A percentile compares a stretch with the other conserved stretches of the same genome.
These are phyloP conservation scores for Galeopsis tetrahit DNA, from an alignment of 257 asterid species.

Conservation along the genomic window DNA sequence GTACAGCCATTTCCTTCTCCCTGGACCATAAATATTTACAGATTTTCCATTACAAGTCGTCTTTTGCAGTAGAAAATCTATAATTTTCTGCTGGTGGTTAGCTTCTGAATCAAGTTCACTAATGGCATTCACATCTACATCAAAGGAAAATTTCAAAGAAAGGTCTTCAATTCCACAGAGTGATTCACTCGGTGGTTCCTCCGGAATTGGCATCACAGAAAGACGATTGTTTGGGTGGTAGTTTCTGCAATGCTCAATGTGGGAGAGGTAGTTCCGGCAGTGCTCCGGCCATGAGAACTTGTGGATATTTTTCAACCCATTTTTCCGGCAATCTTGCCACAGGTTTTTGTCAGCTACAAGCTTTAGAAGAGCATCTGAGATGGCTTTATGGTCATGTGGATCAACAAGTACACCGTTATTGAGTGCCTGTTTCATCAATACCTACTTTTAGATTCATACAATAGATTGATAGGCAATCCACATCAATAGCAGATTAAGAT, in stretches of 20 bases:
- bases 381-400: slow-evolving; percentile 65
- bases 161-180: slow-evolving; percentile 62
- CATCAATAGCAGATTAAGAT: too few relatives aligned
- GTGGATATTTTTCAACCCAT: slow-evolving; percentile 66
- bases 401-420: slow-evolving; percentile 66
- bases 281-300: slow-evolving; percentile 78
- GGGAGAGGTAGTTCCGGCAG: slow-evolving; percentile 64
- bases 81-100: slow-evolving; percentile 52
- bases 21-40: slow-evolving; percentile 48
- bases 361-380: slow-evolving; percentile 68
- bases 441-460: slow-evolving; percentile 8
- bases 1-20: slow-evolving; percentile 62
- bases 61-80: slow-evolving; percentile 51
- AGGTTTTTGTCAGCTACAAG: slow-evolving; percentile 67
- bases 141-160: slow-evolving; percentile 58
- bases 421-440: slow-evolving; percentile 51
- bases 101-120: slow-evolving; percentile 49
- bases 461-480: too few relatives aligned
- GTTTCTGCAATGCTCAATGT: slow-evolving; percentile 54
- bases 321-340: slow-evolving; percentile 66
- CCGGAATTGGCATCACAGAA: slow-evolving; percentile 51
- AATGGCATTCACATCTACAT: slow-evolving; percentile 53
- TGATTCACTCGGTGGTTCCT: slow-evolving; percentile 72
- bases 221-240: slow-evolving; percentile 53
- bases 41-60: slow-evolving; percentile 42